These are phyloP conservation scores for Linum tenue DNA, from an alignment of 345 rosid genomes.

Conservation along the genomic window DNA sequence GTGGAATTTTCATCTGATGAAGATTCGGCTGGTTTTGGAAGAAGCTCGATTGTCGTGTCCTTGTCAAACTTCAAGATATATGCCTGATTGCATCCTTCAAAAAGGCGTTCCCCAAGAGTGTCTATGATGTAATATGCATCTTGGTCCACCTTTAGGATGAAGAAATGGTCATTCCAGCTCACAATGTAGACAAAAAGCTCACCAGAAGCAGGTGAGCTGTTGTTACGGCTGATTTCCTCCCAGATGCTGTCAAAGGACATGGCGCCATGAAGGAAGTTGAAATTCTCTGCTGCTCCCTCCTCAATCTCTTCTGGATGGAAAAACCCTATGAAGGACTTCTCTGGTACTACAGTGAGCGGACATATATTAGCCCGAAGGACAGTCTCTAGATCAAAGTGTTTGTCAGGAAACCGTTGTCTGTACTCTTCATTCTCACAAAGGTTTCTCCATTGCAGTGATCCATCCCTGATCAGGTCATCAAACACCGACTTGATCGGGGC, in stretches of 20 bases:
- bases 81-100: constrained; percentile 54
- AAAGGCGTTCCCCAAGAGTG: constrained; percentile 62
- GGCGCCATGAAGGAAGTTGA: constrained; percentile 51
- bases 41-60: constrained; percentile 28
- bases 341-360: constrained; percentile 31
- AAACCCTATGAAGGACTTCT: constrained; percentile 52
- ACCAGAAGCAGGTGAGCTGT: constrained; percentile 4
- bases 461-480: constrained; percentile 52
- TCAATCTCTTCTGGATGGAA: constrained; percentile 52
- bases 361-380: constrained; percentile 48
- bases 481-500: constrained; percentile 58
- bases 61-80: constrained; percentile 46
- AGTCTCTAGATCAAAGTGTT: constrained; percentile 65
- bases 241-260: constrained; percentile 66
- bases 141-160: constrained; percentile 45
- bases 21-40: constrained; percentile 14
- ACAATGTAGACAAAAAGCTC: constrained; percentile 39
- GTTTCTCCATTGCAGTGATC: constrained; percentile 60
- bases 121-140: constrained; percentile 62
- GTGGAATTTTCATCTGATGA: constrained; percentile 14
- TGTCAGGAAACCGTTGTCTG: constrained; percentile 47
- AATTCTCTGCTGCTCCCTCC: constrained; percentile 22
- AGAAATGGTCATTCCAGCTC: constrained; percentile 74
- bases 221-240: constrained; percentile 39
- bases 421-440: constrained; percentile 46